A percentile compares a stretch with the other conserved stretches of the same genome.
phyloP scores from a whole-genome alignment of 495 filamentous ascomycete species.

The Podospora pseudocomata region DNA sequence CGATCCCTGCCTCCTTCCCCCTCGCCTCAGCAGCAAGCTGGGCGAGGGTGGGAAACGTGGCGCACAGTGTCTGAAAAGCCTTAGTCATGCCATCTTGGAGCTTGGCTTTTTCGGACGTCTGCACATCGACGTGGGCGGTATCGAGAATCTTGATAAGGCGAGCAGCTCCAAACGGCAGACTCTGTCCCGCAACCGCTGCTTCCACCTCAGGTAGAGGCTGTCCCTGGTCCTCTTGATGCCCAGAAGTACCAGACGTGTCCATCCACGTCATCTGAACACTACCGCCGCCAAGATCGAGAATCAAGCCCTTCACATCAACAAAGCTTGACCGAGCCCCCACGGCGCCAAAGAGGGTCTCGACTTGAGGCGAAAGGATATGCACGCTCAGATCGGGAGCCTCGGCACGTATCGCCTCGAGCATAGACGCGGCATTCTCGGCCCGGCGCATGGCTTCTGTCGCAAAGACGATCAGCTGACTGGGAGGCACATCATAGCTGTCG shows the following conservation, averaged over 20 bases:
- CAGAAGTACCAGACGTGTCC: conserved; percentile 38
- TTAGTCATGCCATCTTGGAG: conserved; percentile 56
- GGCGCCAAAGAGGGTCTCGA: conserved; percentile 80
- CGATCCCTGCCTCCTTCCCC: conserved; percentile 52
- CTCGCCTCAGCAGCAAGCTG: conserved; percentile 47
- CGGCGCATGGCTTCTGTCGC: conserved; percentile 87
- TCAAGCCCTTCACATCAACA: conserved; percentile 55
- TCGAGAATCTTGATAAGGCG: conserved; percentile 63
- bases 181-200: conserved; percentile 47
- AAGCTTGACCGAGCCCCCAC: conserved; percentile 79
- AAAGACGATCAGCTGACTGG: conserved; percentile 63
- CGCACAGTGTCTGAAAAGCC: conserved; percentile 62
- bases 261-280: conserved; percentile 90
- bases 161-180: conserved; percentile 83
- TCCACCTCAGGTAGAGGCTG: conserved; percentile 39
- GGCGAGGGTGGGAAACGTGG: conserved; percentile 46
- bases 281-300: conserved; percentile 87
- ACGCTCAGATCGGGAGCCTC: conserved; percentile 60
- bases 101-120: conserved; percentile 49
- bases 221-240: conserved; percentile 44
- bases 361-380: conserved; percentile 67
- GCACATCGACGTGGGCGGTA: conserved; percentile 39
- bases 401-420: conserved; percentile 59
- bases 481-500: conserved; percentile 58
- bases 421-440: conserved; percentile 67